Evolutionary conservation across 2,329 filamentous ascomycete species (phyloP).

Genomic region (Mycosphaerella sp.): DNA sequence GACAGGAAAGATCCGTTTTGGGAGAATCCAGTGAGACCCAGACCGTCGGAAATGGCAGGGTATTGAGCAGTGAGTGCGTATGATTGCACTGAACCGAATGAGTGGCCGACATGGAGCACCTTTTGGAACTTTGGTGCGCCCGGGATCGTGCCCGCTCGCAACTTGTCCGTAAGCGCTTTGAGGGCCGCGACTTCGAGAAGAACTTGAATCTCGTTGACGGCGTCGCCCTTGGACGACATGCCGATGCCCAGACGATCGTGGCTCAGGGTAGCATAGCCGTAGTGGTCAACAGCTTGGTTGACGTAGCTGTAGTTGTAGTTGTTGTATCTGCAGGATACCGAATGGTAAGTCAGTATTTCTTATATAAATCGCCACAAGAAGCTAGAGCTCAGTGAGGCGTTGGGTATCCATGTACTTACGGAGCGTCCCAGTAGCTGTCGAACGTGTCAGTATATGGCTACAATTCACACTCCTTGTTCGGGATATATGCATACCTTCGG

Average conservation of each 20-base stretch:
- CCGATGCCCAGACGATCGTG: conserved; percentile 60
- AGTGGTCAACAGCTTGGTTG: conserved; percentile 47
- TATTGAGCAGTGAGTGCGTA: conserved; percentile 50
- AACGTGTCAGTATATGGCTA: conserved; percentile 45
- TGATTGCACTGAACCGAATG: conserved; percentile 55
- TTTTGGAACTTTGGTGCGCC: conserved; percentile 37
- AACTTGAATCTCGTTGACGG: conserved; percentile 55
- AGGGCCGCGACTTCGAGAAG: conserved; percentile 55
- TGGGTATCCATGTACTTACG: conserved; percentile 27
- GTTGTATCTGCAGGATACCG: conserved; percentile 25
- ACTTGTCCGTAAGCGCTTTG: conserved; percentile 46
- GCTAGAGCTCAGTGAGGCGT: too few relatives aligned
- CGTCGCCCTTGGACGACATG: conserved; percentile 52
- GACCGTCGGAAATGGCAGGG: conserved; percentile 51
- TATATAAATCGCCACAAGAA: too few relatives aligned
- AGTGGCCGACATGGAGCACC: conserved; percentile 58
- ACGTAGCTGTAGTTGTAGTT: conserved; percentile 59
- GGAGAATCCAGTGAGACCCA: conserved; percentile 57
- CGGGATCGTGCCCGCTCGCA: conserved; percentile 44
- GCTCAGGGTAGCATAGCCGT: conserved; percentile 54
- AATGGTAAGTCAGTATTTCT: too few relatives aligned
- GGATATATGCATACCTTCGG: conserved; percentile 37
- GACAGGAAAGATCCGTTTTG: conserved; percentile 43
- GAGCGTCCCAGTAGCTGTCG: conserved; percentile 57
- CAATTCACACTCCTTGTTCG: background rate